A percentile compares a stretch with the other conserved stretches of the same genome.
Evolutionary conservation across 2,329 filamentous ascomycete species (phyloP).

Genomic region (Paraconiothyrium brasiliense): DNA sequence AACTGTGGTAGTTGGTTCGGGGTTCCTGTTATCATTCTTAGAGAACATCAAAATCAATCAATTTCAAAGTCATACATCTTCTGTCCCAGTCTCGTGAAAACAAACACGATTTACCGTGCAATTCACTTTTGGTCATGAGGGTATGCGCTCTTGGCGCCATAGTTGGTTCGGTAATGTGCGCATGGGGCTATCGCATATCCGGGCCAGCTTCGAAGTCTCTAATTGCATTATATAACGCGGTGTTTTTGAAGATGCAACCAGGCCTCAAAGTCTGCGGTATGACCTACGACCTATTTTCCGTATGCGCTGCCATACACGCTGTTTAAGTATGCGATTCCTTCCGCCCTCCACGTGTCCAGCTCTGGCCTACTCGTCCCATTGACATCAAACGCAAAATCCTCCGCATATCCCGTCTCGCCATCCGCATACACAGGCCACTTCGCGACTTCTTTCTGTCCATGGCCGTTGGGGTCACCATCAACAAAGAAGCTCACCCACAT

Average conservation of each 20-base stretch:
- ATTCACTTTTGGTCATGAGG: too few species aligned
- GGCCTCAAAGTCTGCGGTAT: not conserved
- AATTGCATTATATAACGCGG: too few species aligned
- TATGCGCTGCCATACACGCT: not conserved
- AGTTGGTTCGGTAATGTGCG: too few species aligned
- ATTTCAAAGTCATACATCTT: too few species aligned
- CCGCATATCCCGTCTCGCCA: not conserved
- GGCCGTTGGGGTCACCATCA: not conserved
- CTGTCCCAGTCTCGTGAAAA: too few species aligned
- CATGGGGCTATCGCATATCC: too few species aligned
- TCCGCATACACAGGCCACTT: not conserved
- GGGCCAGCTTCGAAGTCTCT: too few species aligned
- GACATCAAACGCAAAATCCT: not conserved
- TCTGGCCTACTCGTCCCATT: not conserved
- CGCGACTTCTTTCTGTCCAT: not conserved
- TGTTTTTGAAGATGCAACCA: too few species aligned
- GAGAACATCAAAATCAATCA: not conserved
- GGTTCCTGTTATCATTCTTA: not conserved
- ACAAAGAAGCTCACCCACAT: conserved; percentile 1
- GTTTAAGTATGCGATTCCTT: not conserved
- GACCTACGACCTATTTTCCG: not conserved
- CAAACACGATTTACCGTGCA: too few species aligned
- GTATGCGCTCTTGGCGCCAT: too few species aligned
- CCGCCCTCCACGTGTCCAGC: conserved; percentile 1
- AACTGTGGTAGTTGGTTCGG: conserved; percentile 66